Base-by-base conservation (phyloP, 345 rosid species). In the Lepidium sativum region DNA sequence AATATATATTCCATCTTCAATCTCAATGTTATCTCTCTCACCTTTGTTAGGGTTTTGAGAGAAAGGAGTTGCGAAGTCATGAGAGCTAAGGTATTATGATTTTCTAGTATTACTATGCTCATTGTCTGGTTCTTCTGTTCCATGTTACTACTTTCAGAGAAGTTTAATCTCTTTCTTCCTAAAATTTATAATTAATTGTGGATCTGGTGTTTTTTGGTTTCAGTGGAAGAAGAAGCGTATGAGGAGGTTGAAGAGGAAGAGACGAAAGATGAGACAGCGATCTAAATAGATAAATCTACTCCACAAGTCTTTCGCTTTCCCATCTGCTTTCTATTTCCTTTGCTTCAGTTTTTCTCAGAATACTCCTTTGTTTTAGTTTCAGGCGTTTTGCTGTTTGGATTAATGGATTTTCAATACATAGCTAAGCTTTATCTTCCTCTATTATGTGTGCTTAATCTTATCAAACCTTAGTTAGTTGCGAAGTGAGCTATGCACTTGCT, bases 221-320 rank as follows among this genome's bases (percentile, higher is more conserved):
- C 63, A 73, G 82, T 78, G 82, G 82, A 78, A 78, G 79, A 78
- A 78, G 75, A 78, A 78, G 79, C 74, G 82, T 34, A 78, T 78
- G 82, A 75, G 82, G 75, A 75, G 82, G 15, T 71, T 78, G 79
- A 78, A 78, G 77, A 78, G 82, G 77, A 78, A 78, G 72, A 77
- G 82, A 68, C 27, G 82, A 75, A 78, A 78, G 77, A 78, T 78
- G 82, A 63, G 82, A 61, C 82, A 78, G 68, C 51, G 82, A 54
- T 78, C 82, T 13, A 78, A 78, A 68, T 78, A 78, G 79, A 38
- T 42, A 17, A 8, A 21, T 66, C 70, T 20, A 18, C 31, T 2
- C 18, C 1, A 1, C 69, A 8, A 16, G 18, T 20, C 23, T 53
- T 43, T 42, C 53, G 18, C 12, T 17, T 33, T 54, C 14, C 27